Conservation (phyloP, 441 rosid genomes). For the Erodium trifolium region DNA sequence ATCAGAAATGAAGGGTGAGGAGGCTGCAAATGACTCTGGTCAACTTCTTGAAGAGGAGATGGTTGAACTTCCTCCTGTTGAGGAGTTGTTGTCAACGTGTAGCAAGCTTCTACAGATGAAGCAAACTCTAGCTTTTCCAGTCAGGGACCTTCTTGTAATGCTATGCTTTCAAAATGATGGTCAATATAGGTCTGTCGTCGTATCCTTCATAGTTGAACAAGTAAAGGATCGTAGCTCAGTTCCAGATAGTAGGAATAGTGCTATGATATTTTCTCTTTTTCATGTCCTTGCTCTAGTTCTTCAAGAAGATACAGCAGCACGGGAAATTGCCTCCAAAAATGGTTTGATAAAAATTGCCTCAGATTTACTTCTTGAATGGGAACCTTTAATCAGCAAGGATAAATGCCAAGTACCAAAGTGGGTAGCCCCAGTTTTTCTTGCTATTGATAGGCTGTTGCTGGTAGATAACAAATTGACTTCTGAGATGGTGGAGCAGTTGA, state of each 20-base stretch:
- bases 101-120: constrained; percentile 84
- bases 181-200: constrained; percentile 66
- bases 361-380: constrained; percentile 75
- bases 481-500: constrained; percentile 69
- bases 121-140: constrained; percentile 84
- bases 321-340: constrained; percentile 67
- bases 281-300: constrained; percentile 92
- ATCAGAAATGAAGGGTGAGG: constrained; percentile 62
- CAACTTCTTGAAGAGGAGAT: constrained; percentile 64
- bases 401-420: constrained; percentile 70
- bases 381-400: constrained; percentile 28
- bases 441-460: constrained; percentile 84
- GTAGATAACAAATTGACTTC: constrained; percentile 70
- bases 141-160: constrained; percentile 76
- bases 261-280: constrained; percentile 56
- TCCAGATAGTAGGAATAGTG: constrained; percentile 44
- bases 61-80: constrained; percentile 80
- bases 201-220: constrained; percentile 67
- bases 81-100: constrained; percentile 79
- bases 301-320: constrained; percentile 73
- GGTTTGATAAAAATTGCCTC: constrained; percentile 68
- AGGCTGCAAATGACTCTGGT: constrained; percentile 28
- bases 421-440: constrained; percentile 94
- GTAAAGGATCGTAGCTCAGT: constrained; percentile 49
- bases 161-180: constrained; percentile 90